Percentiles rank a stretch among this genome's conserved stretches.
phyloP scores from a whole-genome alignment of 1,284 basidiomycete genomes.

The Phellopilus nigrolimitatus region DNA sequence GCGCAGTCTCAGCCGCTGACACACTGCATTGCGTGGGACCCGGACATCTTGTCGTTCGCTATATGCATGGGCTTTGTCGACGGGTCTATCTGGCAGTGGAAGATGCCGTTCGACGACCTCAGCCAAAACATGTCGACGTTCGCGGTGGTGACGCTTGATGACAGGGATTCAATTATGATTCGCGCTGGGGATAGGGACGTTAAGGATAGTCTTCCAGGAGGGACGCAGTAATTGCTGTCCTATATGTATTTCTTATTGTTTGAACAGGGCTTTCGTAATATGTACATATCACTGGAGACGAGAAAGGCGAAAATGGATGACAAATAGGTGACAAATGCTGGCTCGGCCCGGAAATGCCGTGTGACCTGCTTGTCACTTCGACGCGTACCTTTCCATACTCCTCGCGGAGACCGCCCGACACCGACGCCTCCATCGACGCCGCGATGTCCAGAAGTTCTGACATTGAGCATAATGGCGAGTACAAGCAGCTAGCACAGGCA shows the following conservation, averaged over 20 bases:
- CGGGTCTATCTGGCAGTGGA: constrained; percentile 19
- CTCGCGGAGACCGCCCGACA: no score
- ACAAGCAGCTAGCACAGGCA: constrained; percentile 30
- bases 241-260: no score
- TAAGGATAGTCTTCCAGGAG: no score
- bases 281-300: no score
- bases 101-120: constrained; percentile 9
- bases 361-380: no score
- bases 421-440: not conserved
- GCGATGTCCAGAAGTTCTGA: constrained; percentile 19
- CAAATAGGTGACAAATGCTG: no score
- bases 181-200: constrained; percentile 6
- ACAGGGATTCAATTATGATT: constrained; percentile 11
- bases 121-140: constrained; percentile 5
- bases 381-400: no score
- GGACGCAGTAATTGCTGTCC: no score
- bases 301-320: no score
- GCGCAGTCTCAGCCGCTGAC: not conserved
- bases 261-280: no score
- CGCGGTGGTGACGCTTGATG: constrained; percentile 6
- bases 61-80: constrained; percentile 13
- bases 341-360: no score
- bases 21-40: constrained; percentile 15
- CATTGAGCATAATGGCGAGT: constrained; percentile 26
- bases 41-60: constrained; percentile 14